These are phyloP conservation scores for Apiospora arundinis DNA, from an alignment of 2,329 filamentous ascomycete species.

Conservation along the genomic window DNA sequence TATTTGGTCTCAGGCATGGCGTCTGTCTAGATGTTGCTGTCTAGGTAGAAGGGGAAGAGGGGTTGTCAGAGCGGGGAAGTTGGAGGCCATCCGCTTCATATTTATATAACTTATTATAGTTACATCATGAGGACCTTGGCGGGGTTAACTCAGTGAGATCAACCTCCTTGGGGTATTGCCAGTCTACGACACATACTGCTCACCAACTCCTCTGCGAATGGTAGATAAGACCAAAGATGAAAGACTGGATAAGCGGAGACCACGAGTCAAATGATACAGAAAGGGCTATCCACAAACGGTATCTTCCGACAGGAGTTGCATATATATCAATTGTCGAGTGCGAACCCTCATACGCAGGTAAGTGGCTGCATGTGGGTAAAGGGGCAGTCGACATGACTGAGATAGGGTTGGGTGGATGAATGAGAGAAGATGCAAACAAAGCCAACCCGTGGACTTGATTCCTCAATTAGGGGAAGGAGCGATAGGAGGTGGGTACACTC, in stretches of 20 bases:
- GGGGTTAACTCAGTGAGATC: background rate
- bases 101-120: slow-evolving; percentile 4
- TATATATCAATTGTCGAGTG: background rate
- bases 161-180: background rate
- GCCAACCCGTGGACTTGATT: background rate
- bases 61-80: slow-evolving; percentile 1
- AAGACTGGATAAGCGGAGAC: background rate
- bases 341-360: background rate
- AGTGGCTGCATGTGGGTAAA: background rate
- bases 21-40: background rate
- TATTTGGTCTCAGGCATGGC: slow-evolving; percentile 11
- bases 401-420: background rate
- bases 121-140: slow-evolving; percentile 2
- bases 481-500: background rate
- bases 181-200: background rate
- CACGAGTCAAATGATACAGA: background rate
- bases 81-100: background rate
- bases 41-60: background rate
- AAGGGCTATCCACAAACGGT: background rate
- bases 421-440: background rate
- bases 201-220: background rate
- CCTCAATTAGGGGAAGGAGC: background rate
- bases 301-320: background rate
- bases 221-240: background rate
- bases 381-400: background rate